Percentiles rank a stretch among this genome's conserved stretches.
Evolutionary conservation across 352 stramenopile species (phyloP).

Genomic region (Aphanomyces euteiches): DNA sequence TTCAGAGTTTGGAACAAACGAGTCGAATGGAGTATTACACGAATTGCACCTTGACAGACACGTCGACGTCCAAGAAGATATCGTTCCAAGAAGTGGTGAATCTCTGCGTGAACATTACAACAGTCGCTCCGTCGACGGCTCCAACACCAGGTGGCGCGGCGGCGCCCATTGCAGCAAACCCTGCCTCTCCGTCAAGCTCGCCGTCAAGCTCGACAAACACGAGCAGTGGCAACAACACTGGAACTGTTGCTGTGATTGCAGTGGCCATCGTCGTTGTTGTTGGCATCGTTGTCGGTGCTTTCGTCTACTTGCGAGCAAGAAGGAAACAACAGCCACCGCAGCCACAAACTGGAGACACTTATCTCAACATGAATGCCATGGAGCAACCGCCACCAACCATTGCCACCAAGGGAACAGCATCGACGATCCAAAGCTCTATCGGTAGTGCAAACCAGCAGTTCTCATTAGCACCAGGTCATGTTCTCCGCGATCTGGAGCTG

Average conservation of each 20-base stretch:
- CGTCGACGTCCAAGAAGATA: not conserved
- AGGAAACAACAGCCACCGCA: too few species aligned
- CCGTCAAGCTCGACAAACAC: not conserved
- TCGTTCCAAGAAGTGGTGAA: not conserved
- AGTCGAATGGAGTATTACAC: not conserved
- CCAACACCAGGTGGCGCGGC: not conserved
- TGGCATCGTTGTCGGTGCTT: slow-evolving; percentile 1
- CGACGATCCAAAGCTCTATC: too few species aligned
- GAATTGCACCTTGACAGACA: not conserved
- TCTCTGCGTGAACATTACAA: not conserved
- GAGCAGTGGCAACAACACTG: not conserved
- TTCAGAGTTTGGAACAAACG: not conserved
- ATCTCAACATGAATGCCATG: too few species aligned
- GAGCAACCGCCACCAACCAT: too few species aligned
- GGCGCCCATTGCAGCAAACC: not conserved
- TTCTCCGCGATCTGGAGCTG: too few species aligned
- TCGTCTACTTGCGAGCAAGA: not conserved
- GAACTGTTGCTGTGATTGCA: not conserved
- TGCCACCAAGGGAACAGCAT: too few species aligned
- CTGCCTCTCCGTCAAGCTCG: not conserved
- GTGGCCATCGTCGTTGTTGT: not conserved
- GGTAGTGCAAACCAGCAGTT: too few species aligned
- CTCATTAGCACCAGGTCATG: too few species aligned
- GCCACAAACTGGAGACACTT: too few species aligned
- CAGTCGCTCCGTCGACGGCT: not conserved